These are phyloP conservation scores for Tricharina praecox DNA, from an alignment of 495 filamentous ascomycete genomes.

Conservation along the genomic window DNA sequence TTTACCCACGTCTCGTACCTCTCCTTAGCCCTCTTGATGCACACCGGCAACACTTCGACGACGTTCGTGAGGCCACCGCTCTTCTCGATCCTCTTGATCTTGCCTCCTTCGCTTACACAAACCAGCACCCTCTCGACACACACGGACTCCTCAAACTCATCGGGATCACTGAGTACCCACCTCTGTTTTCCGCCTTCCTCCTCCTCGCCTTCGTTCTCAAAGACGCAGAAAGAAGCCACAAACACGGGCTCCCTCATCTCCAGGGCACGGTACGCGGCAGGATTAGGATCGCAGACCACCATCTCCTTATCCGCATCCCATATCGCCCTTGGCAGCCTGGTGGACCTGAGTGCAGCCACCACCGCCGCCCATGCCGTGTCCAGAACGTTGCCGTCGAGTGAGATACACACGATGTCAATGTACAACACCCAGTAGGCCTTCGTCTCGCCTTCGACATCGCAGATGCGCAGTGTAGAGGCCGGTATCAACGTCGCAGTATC, in stretches of 20 bases:
- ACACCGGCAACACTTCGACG: slow-evolving; percentile 13
- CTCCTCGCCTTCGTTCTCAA: slow-evolving; percentile 40
- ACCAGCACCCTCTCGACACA: slow-evolving; percentile 51
- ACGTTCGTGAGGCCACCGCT: slow-evolving; percentile 21
- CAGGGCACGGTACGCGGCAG: slow-evolving; percentile 32
- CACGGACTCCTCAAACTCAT: slow-evolving; percentile 72
- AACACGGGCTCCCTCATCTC: slow-evolving; percentile 48
- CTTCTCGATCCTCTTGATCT: slow-evolving; percentile 25
- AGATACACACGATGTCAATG: slow-evolving; percentile 79
- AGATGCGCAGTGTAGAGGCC: slow-evolving; percentile 26
- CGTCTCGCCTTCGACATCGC: slow-evolving; percentile 31
- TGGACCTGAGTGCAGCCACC: slow-evolving; percentile 64
- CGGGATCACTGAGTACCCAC: slow-evolving; percentile 75
- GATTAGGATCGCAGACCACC: slow-evolving; percentile 52
- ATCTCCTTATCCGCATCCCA: slow-evolving; percentile 73
- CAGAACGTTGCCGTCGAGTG: slow-evolving; percentile 76
- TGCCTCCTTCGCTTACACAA: slow-evolving; percentile 18
- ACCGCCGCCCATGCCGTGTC: slow-evolving; percentile 78
- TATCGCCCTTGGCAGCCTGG: slow-evolving; percentile 58
- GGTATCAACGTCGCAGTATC: slow-evolving; percentile 44
- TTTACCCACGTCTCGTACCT: slow-evolving; percentile 10
- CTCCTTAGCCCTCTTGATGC: slow-evolving; percentile 16
- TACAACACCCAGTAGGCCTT: slow-evolving; percentile 90
- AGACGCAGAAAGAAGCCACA: slow-evolving; percentile 52
- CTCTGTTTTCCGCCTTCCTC: slow-evolving; percentile 33